Evolutionary conservation across 2,329 filamentous ascomycete species (phyloP), one percentile per base, ranked within the genome.

Genomic region (Penicillium sp.): DNA sequence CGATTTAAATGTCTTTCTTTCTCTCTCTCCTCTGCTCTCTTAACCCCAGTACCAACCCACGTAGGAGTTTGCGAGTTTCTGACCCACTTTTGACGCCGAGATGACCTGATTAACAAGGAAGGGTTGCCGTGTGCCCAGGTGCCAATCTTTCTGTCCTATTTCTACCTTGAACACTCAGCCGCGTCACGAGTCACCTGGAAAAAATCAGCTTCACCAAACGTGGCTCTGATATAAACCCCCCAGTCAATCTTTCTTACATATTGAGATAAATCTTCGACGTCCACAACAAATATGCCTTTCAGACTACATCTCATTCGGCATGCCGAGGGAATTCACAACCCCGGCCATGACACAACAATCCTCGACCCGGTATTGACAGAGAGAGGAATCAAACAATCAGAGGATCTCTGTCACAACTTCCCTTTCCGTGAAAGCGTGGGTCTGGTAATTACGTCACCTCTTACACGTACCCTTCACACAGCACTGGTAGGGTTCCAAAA

Each of bases 291-390:
- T 18, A 44, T 35, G 35, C 3, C 42, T 37, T 51, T 49, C 53
- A 47, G 46, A 18, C 50, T 60, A 26, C 60, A 62, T 50, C 20
- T 60, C 27, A 29, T 58, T 49, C 55, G 60, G 20, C 60, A 62
- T 41, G 60, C 58, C 14, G 57, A 62, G 49, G 56, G 47, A 12
- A 55, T 49, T 29, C 60, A 62, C 47, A 62, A 62, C 26, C 37
- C 54, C 12, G 29, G n/a, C 20, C 51, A 62, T 37, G 58, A 62
- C 50, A 56, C 43, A 20, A 51, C 57, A n/a, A 55, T 56, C n/a
- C 49, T 44, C 3, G 60, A 62, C 40, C 60, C 60, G 12, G 41
- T 25, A 41, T 44, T 62, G 31, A 60, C 60, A 27, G 41, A 40
- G 11, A 55, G n/a, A 6, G 60, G 60, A 29, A 40, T 58, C 27